Conservation (phyloP, 2,329 filamentous ascomycete species). For the Ophiosphaerella korrae region DNA sequence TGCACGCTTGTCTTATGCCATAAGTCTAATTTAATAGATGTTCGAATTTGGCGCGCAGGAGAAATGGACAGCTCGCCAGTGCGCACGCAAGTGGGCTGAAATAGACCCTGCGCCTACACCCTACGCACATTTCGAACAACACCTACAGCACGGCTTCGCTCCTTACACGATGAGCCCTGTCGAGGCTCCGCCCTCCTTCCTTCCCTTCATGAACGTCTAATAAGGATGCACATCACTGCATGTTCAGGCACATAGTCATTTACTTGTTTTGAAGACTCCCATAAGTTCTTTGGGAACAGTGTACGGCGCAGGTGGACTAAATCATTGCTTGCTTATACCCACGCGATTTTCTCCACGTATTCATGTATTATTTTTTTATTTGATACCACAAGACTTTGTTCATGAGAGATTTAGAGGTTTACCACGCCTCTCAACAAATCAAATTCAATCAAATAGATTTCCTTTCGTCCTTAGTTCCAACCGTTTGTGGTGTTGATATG, state of each 20-base stretch:
- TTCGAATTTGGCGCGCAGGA: constrained; percentile 56
- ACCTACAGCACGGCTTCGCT: constrained; percentile 37
- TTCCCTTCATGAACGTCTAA: constrained; percentile 39
- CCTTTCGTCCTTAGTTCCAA: not conserved
- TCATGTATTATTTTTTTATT: not conserved
- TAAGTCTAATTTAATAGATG: constrained; percentile 50
- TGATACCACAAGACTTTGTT: constrained; percentile 3
- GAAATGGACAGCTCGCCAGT: constrained; percentile 57
- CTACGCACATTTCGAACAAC: constrained; percentile 42
- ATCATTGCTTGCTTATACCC: constrained; percentile 2
- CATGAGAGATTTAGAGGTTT: not conserved
- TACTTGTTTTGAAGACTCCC: not conserved
- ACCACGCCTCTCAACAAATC: not conserved
- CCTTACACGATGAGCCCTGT: constrained; percentile 46
- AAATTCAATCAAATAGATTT: not conserved
- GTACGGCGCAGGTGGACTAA: not conserved
- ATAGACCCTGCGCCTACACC: constrained; percentile 43
- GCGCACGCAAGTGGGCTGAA: constrained; percentile 59
- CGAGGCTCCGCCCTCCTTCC: constrained; percentile 34
- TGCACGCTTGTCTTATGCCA: too few species aligned
- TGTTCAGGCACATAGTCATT: not conserved
- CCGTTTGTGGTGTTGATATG: not conserved
- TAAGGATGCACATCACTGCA: constrained; percentile 9
- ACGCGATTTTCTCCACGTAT: not conserved
- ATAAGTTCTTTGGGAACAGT: not conserved